Conservation (phyloP, 2,329 filamentous ascomycete species). For the Aspergillus latus region DNA sequence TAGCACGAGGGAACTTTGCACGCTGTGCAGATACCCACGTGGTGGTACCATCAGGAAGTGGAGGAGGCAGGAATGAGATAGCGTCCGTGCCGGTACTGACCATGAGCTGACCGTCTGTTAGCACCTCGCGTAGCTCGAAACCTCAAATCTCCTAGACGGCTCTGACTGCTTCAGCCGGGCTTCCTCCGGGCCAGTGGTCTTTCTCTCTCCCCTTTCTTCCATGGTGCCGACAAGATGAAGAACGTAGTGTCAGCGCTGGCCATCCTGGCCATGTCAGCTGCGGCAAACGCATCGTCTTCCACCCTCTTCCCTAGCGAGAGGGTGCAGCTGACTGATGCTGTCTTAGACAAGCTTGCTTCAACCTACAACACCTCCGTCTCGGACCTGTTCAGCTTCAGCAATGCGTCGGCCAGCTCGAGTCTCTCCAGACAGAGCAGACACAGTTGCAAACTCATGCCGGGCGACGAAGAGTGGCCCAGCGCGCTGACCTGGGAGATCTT, state of each 20-base stretch:
- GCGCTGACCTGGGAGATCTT: conserved; percentile 30
- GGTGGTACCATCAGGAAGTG: background rate
- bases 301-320: conserved; percentile 23
- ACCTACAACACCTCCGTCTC: conserved; percentile 30
- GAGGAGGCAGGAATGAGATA: background rate
- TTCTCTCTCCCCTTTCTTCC: background rate
- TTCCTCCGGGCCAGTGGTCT: background rate
- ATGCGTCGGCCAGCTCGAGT: conserved; percentile 6
- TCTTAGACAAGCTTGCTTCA: conserved; percentile 34
- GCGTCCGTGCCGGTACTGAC: background rate
- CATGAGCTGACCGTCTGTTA: background rate
- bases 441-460: conserved; percentile 32
- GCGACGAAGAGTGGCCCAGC: conserved; percentile 23
- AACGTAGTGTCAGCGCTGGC: background rate
- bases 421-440: conserved; percentile 40
- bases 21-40: background rate
- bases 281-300: conserved; percentile 21
- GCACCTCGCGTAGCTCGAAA: background rate
- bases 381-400: conserved; percentile 35
- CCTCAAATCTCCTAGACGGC: too few species aligned
- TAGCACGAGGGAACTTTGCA: too few species aligned
- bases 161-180: background rate
- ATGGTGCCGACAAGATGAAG: background rate
- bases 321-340: conserved; percentile 38
- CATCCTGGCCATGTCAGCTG: background rate